phyloP scores from a whole-genome alignment of 371 early-diverging fungal genomes.

The Quaeritorhiza haematococci region DNA sequence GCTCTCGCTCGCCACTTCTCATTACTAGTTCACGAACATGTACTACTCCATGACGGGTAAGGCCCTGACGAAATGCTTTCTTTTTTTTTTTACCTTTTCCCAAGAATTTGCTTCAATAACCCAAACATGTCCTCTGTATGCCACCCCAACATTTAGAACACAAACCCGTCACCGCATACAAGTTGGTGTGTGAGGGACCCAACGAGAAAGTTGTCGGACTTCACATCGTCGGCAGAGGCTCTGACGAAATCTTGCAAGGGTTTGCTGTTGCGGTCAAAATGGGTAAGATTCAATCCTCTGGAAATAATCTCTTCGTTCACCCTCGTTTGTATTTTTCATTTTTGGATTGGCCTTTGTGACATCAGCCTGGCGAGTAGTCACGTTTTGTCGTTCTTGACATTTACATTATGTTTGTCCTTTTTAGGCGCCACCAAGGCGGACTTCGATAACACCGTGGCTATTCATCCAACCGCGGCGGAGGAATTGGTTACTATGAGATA shows the following conservation, averaged over 20 bases:
- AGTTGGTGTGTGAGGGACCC: constrained; percentile 76
- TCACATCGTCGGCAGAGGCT: constrained; percentile 87
- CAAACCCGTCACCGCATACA: constrained; percentile 86
- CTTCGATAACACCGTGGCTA: constrained; percentile 93
- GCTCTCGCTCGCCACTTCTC: not conserved
- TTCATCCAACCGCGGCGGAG: constrained; percentile 97
- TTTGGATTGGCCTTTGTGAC: constrained; percentile 30
- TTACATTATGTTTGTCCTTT: constrained; percentile 29
- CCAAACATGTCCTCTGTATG: not conserved
- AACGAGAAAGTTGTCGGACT: constrained; percentile 95
- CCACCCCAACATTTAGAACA: constrained; percentile 43
- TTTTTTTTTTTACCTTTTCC: not conserved
- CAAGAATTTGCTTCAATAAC: not conserved
- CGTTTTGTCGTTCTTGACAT: constrained; percentile 4
- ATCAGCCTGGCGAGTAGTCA: constrained; percentile 59
- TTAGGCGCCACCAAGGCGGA: constrained; percentile 87
- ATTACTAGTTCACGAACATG: constrained; percentile 76
- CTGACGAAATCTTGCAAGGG: constrained; percentile 95
- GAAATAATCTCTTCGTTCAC: not conserved
- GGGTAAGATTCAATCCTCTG: constrained; percentile 14
- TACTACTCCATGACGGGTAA: constrained; percentile 71
- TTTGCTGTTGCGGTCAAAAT: constrained; percentile 62
- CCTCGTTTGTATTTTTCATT: constrained; percentile 2
- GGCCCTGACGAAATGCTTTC: not conserved
- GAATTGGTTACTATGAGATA: constrained; percentile 60